Conservation (phyloP, 1,284 basidiomycete genomes). For the Leccinum discolor region DNA sequence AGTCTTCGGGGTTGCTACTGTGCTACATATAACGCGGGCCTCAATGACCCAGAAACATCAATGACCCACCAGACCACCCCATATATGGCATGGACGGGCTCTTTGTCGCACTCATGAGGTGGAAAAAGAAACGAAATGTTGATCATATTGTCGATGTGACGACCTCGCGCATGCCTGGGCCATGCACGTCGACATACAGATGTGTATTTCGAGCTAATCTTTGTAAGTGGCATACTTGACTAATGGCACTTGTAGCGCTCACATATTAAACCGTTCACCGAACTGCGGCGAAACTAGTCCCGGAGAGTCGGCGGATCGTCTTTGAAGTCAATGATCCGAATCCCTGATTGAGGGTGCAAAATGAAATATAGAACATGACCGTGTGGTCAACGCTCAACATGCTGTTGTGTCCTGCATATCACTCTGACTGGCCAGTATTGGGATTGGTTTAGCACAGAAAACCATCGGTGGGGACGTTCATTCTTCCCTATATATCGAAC, state of each 20-base stretch:
- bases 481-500: not conserved
- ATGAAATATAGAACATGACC: constrained; percentile 4
- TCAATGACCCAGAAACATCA: not conserved
- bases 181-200: too few species aligned
- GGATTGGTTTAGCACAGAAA: not conserved
- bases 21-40: too few species aligned
- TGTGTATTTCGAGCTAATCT: not conserved
- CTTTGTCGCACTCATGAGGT: not conserved
- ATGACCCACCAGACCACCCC: not conserved
- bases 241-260: not conserved
- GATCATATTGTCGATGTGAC: too few species aligned
- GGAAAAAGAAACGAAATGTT: not conserved
- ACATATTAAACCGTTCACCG: not conserved
- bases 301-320: not conserved
- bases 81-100: not conserved
- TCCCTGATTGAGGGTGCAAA: not conserved
- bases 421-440: not conserved
- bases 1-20: too few species aligned
- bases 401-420: not conserved
- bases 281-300: not conserved
- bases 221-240: not conserved
- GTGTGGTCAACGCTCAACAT: not conserved
- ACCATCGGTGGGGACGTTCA: not conserved
- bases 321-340: too few species aligned
- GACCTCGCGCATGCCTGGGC: too few species aligned